Conservation (phyloP, 768 basidiomycete genomes). For the Dictyophora rubrovolvata region DNA sequence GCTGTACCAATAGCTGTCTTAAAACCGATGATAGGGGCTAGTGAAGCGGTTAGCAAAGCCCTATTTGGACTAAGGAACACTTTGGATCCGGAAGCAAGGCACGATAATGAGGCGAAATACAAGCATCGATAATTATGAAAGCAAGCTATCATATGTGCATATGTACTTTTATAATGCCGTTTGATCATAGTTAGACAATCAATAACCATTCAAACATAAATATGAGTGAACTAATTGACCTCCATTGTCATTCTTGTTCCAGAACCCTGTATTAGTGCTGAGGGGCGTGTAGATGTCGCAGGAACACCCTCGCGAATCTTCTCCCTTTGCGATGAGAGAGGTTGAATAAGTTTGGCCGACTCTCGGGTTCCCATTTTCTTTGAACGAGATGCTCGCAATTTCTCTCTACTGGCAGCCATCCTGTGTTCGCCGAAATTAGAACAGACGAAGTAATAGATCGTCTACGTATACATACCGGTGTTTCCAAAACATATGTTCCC, state of each 20-base stretch:
- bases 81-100: slow-evolving; percentile 73
- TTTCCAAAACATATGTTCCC: slow-evolving; percentile 96
- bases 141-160: background rate
- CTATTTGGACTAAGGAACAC: slow-evolving; percentile 88
- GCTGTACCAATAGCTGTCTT: slow-evolving; percentile 96
- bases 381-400: slow-evolving; percentile 62
- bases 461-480: slow-evolving; percentile 46
- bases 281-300: slow-evolving; percentile 49
- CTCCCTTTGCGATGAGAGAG: slow-evolving; percentile 28
- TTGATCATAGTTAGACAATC: background rate
- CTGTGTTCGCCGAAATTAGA: slow-evolving; percentile 29
- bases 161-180: background rate
- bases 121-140: slow-evolving; percentile 51
- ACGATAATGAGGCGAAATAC: slow-evolving; percentile 90
- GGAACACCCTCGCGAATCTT: slow-evolving; percentile 72
- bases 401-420: slow-evolving; percentile 77
- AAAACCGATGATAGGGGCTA: slow-evolving; percentile 97
- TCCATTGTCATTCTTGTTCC: slow-evolving; percentile 91
- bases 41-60: slow-evolving; percentile 93
- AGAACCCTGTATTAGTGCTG: slow-evolving; percentile 72
- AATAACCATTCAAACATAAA: background rate
- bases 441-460: background rate
- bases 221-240: slow-evolving; percentile 42
- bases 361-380: slow-evolving; percentile 46
- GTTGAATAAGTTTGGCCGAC: slow-evolving; percentile 59